Conservation (phyloP, 805 yeast species). For the Brettanomyces anomalus region DNA sequence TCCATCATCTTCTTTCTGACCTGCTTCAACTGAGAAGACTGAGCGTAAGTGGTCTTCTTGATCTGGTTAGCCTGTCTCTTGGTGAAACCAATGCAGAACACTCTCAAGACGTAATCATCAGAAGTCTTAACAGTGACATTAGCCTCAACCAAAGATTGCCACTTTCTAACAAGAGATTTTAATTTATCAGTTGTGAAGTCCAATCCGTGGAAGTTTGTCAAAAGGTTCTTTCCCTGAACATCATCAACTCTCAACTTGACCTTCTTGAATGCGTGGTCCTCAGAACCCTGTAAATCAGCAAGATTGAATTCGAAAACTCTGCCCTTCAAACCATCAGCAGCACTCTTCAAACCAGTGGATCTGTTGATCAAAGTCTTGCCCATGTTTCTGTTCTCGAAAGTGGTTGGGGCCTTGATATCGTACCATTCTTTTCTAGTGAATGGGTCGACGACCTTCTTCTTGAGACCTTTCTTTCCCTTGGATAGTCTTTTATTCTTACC, state of each 20-base stretch:
- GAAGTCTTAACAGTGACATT: constrained; percentile 97
- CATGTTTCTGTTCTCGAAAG: constrained; percentile 96
- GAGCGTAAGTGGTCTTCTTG: constrained; percentile 97
- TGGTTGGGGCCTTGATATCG: constrained; percentile 97
- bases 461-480: constrained; percentile 91
- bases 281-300: constrained; percentile 97
- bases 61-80: constrained; percentile 95
- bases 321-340: constrained; percentile 97
- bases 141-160: constrained; percentile 98
- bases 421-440: constrained; percentile 99
- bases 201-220: constrained; percentile 99
- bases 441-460: constrained; percentile 99
- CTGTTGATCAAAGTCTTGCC: constrained; percentile 98
- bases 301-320: constrained; percentile 92
- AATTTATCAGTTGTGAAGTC: constrained; percentile 97
- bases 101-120: constrained; percentile 94
- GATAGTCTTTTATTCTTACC: constrained; percentile 71
- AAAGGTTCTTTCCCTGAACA: constrained; percentile 96
- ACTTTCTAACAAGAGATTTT: constrained; percentile 96
- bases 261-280: constrained; percentile 98
- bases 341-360: constrained; percentile 96
- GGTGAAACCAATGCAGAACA: constrained; percentile 97
- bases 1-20: constrained; percentile 95
- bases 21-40: constrained; percentile 94
- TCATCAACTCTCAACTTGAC: constrained; percentile 96